Base-by-base conservation (phyloP, 1,284 basidiomycete genomes). In the Tremellales sp. region DNA sequence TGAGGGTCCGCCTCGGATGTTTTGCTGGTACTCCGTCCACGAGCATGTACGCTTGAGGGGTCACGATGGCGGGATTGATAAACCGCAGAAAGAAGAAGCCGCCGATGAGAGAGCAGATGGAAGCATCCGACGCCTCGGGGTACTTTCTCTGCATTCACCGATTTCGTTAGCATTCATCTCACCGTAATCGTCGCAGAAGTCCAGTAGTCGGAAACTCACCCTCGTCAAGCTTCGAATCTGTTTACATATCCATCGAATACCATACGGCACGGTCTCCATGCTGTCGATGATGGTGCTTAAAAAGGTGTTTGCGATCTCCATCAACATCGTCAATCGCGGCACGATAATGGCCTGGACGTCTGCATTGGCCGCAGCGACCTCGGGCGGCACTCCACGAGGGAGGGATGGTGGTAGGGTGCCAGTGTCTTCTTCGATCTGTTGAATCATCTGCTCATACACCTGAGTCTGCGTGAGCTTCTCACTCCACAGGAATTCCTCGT, bases 61-160 rank as follows among this genome's bases (percentile, higher is more conserved):
- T 97, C 48, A 99, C 95, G 56, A 99, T 92, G n/a, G 95, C 95
- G 3, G 95, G 95, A 67, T 99, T 99, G 77, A 99, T 97, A 75
- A 98, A 99, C 12, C 95, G 88, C 50, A 99, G 82, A 80, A 98
- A 98, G 81, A 98, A 99, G 78, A 98, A 98, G 18, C 94, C 94
- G 45, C 95, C 95, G 61, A 99, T 98, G 47, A 99, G 80, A 5
- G 93, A 97, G 70, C 93, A 97, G 50, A 98, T 94, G 43, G 92
- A 92, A 64, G 92, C 92, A 74, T 98, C 95, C 28, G 89, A 90
- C 21, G 92, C 93, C 51, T 97, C 92, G 5, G 94, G 93, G 70
- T 97, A 97, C 78, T 97, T 98, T 48, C 95, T 82, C 89, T 97
- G 68, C 31, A 38, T 5, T n/a, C 14, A 13, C 2, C 27, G 43